phyloP scores from a whole-genome alignment of 1,284 basidiomycete species.

The Anthracocystis setariae region DNA sequence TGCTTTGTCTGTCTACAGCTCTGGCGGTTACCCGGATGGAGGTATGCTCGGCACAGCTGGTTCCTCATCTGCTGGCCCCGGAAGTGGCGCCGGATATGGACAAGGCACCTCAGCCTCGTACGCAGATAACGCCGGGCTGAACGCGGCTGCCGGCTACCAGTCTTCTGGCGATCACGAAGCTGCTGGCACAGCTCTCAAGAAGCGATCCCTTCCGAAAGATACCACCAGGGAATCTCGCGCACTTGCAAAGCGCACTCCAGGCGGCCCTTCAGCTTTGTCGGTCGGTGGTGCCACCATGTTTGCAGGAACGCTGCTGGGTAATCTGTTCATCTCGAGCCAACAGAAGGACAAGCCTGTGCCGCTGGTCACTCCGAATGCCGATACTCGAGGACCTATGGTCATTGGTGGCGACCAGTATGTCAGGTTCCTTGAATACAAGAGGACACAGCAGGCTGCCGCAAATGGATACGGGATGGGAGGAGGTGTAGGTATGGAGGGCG shows the following conservation, averaged over 20 bases:
- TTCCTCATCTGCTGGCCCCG: background rate
- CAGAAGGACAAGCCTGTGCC: constrained; percentile 40
- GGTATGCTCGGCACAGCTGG: background rate
- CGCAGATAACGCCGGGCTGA: constrained; percentile 10
- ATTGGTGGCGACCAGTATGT: constrained; percentile 34
- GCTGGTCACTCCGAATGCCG: constrained; percentile 22
- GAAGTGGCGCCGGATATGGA: background rate
- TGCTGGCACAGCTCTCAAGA: constrained; percentile 19
- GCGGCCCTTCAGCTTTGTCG: constrained; percentile 5
- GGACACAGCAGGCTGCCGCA: background rate
- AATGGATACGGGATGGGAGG: background rate
- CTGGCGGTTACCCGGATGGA: background rate
- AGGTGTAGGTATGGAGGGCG: background rate
- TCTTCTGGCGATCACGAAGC: background rate
- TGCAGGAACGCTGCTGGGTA: constrained; percentile 19
- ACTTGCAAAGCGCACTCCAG: constrained; percentile 25
- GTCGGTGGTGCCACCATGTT: constrained; percentile 37
- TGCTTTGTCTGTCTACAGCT: background rate
- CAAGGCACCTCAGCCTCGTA: constrained; percentile 1
- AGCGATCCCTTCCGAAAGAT: constrained; percentile 1
- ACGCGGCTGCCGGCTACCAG: constrained; percentile 25
- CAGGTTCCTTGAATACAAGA: constrained; percentile 19
- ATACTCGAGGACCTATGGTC: constrained; percentile 22
- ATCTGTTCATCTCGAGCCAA: constrained; percentile 5
- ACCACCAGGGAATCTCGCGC: constrained; percentile 2